These are phyloP conservation scores for Sphagnurus paluster DNA, from an alignment of 1,284 basidiomycete species.

Conservation along the genomic window DNA sequence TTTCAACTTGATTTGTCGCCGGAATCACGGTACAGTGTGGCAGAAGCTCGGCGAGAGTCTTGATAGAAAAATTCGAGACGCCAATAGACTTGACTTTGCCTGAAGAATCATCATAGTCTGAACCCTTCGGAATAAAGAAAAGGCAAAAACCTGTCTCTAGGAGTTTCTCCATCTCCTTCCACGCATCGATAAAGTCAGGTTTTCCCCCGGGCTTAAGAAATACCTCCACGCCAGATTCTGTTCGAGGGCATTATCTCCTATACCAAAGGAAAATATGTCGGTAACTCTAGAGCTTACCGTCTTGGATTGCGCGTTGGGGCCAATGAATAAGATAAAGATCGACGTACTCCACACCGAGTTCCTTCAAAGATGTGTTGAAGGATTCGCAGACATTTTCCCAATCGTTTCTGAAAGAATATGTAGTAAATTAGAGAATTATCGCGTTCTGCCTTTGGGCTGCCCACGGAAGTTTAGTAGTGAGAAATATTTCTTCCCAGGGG, in stretches of 20 bases:
- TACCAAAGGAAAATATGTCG: too few relatives aligned
- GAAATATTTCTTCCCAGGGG: constrained; percentile 47
- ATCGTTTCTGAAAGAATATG: constrained; percentile 22
- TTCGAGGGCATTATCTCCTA: too few relatives aligned
- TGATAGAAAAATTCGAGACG: constrained; percentile 68
- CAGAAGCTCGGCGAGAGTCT: constrained; percentile 45
- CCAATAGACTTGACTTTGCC: constrained; percentile 48
- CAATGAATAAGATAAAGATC: constrained; percentile 76
- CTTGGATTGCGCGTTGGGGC: constrained; percentile 31
- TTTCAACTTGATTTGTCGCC: constrained; percentile 65
- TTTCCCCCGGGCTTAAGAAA: constrained; percentile 41
- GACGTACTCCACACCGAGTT: constrained; percentile 62
- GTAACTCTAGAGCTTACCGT: too few relatives aligned
- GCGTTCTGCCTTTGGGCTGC: background rate
- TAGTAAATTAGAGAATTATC: background rate
- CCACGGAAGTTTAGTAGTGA: constrained; percentile 49
- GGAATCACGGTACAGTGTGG: constrained; percentile 45
- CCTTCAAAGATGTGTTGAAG: constrained; percentile 56
- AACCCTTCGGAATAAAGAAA: too few relatives aligned
- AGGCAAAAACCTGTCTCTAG: constrained; percentile 38
- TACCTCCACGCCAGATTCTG: constrained; percentile 16
- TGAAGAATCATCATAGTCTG: too few relatives aligned
- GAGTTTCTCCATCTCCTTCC: constrained; percentile 57
- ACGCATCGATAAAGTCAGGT: constrained; percentile 52
- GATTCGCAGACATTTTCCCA: constrained; percentile 48